Base-by-base conservation (phyloP, 2,329 filamentous ascomycete species). In the Aspergillus aculeatus region DNA sequence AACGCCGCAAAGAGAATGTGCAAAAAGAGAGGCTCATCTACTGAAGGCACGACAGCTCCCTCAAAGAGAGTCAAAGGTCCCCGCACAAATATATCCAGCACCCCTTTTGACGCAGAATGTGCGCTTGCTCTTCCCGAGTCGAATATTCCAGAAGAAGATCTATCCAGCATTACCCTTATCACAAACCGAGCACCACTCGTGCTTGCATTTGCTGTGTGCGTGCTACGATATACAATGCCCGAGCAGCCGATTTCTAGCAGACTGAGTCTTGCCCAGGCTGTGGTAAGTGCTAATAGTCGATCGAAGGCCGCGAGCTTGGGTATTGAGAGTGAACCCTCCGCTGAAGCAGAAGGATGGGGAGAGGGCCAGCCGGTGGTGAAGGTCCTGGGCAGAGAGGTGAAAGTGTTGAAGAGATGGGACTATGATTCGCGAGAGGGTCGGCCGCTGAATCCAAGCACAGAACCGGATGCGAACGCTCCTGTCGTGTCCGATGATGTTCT, bases 151-250 rank as follows among this genome's bases (percentile, higher is more conserved):
- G 87, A 90, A 66, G 81, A 84, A 1, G 76, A 81, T 7, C 84
- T 96, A 4, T 78, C 80, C 14, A 73, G 77, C 2, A 84, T 84
- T 1, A 78, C 80, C 0, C 66, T 96, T 1, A 78, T 87, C 62
- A 95, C 91, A 0, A 96, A 96, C 69, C 83, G 92, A 44, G 92
- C 92, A 2, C 92, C 92, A 1, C 78, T 96, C 1, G 86, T 96
- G 1, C 81, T 96, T 5, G 91, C 91, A 0, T 96, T 96, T 74
- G 87, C 89, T 0, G 84, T 92, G 14, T 84, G 86, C 61, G 72
- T 94, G 52, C 73, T 96, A 50, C 88, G 89, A 50, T 87, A 89
- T 70, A 96, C 91, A 0, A 94, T 93, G 88, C 90, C 92, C 0
- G 88, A 90, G 65, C 92, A 96, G 71, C 92, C 92, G 3, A 81